Evolutionary conservation across 2,329 filamentous ascomycete species (phyloP).

Genomic region (Colletotrichum karsti): DNA sequence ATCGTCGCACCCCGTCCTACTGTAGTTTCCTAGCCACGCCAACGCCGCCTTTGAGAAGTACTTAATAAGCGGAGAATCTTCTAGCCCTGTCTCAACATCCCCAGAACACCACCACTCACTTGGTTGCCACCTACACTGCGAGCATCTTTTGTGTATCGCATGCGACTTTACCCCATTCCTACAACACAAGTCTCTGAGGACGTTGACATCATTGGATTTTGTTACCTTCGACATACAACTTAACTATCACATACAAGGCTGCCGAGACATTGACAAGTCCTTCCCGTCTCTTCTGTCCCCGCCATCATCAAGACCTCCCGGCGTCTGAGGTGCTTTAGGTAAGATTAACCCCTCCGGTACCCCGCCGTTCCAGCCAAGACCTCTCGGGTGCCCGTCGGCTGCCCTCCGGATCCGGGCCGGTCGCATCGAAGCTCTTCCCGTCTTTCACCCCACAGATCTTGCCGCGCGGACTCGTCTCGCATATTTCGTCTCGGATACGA

Average conservation of each 20-base stretch:
- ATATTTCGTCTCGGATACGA: too few species aligned
- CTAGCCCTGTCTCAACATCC: neutral
- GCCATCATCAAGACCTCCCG: neutral
- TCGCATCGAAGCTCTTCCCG: neutral
- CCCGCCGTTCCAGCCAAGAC: constrained; percentile 12
- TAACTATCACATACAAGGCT: neutral
- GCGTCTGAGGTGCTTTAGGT: too few species aligned
- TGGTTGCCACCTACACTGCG: too few species aligned
- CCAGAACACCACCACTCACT: too few species aligned
- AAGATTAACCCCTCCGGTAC: constrained; percentile 6
- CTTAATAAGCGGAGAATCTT: constrained; percentile 25
- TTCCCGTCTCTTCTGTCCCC: neutral
- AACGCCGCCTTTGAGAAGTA: neutral
- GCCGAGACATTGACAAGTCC: neutral
- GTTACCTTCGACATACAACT: neutral
- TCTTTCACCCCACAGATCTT: neutral
- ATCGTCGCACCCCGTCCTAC: neutral
- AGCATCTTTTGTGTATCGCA: too few species aligned
- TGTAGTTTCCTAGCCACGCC: neutral
- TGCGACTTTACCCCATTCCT: neutral
- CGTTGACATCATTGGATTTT: too few species aligned
- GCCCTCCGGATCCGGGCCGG: constrained; percentile 7
- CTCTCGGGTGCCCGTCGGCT: neutral
- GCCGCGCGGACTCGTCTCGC: too few species aligned
- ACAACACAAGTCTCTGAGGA: too few species aligned